These are phyloP conservation scores for Ustilago trichophora DNA, from an alignment of 1,284 basidiomycete genomes.

Conservation along the genomic window DNA sequence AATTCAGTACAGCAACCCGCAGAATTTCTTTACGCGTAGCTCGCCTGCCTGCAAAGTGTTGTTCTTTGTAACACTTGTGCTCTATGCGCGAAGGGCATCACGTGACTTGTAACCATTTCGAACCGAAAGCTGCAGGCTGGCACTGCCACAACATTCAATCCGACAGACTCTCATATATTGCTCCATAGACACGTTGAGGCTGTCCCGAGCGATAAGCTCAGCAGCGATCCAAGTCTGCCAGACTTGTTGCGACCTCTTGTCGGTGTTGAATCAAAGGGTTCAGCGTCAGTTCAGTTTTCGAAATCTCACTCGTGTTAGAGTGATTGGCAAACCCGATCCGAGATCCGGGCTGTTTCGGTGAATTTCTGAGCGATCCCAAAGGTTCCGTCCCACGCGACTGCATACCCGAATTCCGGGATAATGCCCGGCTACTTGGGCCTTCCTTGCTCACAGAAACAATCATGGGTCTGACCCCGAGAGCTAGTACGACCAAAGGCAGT, in stretches of 20 bases:
- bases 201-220: too few relatives aligned
- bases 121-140: too few relatives aligned
- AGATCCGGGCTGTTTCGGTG: slow-evolving; percentile 10
- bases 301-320: neutral
- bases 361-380: neutral
- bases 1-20: too few relatives aligned
- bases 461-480: too few relatives aligned
- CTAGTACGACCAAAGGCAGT: neutral
- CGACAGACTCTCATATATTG: too few relatives aligned
- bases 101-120: slow-evolving; percentile 14
- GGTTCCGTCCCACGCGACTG: slow-evolving; percentile 6
- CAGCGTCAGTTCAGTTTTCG: neutral
- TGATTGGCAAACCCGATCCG: slow-evolving; percentile 7
- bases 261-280: too few relatives aligned
- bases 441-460: too few relatives aligned
- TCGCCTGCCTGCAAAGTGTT: slow-evolving; percentile 8
- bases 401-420: slow-evolving; percentile 27
- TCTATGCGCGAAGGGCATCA: slow-evolving; percentile 12
- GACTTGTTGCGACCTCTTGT: too few relatives aligned
- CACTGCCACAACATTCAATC: too few relatives aligned
- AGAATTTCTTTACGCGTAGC: neutral
- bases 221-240: too few relatives aligned
- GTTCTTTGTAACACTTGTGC: slow-evolving; percentile 4
- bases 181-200: too few relatives aligned
- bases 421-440: neutral